Evolutionary conservation across 1,139 yeast genomes (phyloP).

Genomic region (Geotrichum carabidarum): DNA sequence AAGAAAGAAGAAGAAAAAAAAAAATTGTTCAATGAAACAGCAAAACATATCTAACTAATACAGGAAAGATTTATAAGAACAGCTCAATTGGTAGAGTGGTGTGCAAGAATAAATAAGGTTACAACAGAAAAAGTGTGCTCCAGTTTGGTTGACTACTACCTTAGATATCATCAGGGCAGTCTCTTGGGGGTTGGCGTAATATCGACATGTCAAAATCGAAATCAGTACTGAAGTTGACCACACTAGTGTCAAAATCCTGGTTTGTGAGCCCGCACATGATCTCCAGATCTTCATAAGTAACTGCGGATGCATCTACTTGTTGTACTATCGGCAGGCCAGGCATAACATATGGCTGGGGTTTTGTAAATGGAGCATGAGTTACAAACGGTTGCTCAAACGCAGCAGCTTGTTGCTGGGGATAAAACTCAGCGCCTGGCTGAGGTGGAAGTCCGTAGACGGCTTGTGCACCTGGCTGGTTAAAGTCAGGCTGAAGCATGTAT

Average conservation of each 20-base stretch:
- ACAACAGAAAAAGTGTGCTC: background rate
- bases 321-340: background rate
- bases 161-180: slow-evolving; percentile 19
- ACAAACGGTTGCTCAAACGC: background rate
- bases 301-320: background rate
- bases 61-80: too few species aligned
- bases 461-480: too few species aligned
- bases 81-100: too few species aligned
- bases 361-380: background rate
- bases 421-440: background rate
- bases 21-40: too few species aligned
- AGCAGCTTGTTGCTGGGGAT: too few species aligned
- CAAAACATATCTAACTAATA: too few species aligned
- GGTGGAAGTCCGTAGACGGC: background rate
- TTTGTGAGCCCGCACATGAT: slow-evolving; percentile 20
- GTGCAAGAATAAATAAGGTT: too few species aligned
- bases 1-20: too few species aligned
- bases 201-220: slow-evolving; percentile 17
- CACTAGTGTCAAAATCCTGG: slow-evolving; percentile 18
- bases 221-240: slow-evolving; percentile 16
- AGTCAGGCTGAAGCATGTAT: too few species aligned
- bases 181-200: slow-evolving; percentile 16
- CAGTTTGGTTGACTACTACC: background rate
- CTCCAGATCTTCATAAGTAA: slow-evolving; percentile 18
- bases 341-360: background rate